These are phyloP conservation scores for Cordyceps cicadae DNA, from an alignment of 2,329 filamentous ascomycete species.

Conservation along the genomic window DNA sequence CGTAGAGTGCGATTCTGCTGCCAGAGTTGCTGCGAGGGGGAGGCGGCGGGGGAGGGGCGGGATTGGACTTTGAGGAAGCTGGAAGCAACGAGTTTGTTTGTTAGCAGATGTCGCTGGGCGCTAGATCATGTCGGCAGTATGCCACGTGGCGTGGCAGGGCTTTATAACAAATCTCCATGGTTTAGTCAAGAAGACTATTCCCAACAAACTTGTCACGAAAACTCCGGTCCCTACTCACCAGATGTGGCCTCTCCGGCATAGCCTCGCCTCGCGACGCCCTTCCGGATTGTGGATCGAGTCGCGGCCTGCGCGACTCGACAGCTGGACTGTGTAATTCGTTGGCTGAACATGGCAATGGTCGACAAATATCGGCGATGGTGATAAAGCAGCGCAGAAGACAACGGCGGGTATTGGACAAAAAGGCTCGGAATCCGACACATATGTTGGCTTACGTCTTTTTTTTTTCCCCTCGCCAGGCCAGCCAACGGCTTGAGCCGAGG, in stretches of 20 bases:
- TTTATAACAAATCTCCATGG: not conserved
- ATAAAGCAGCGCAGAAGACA: not conserved
- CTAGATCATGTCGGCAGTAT: no score
- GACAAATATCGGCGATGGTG: not conserved
- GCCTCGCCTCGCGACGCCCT: constrained; percentile 16
- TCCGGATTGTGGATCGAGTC: constrained; percentile 9
- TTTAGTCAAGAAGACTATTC: not conserved
- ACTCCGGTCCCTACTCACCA: constrained; percentile 17
- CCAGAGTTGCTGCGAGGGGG: constrained; percentile 14
- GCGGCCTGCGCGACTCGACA: constrained; percentile 19
- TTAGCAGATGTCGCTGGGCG: not conserved
- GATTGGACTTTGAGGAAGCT: not conserved
- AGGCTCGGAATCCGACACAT: not conserved
- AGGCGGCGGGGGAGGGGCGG: not conserved
- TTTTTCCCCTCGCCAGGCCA: not conserved
- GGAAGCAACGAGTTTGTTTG: not conserved
- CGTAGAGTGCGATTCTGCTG: constrained; percentile 21
- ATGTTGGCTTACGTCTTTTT: not conserved
- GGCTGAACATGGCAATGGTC: constrained; percentile 16
- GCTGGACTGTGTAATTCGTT: constrained; percentile 18
- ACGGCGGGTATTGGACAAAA: not conserved
- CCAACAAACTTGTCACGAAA: constrained; percentile 1
- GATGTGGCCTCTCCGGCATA: constrained; percentile 18
- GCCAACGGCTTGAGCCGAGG: not conserved
- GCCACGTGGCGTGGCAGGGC: not conserved